A percentile compares a stretch with the other conserved stretches of the same genome.
phyloP scores from a whole-genome alignment of 352 stramenopile species.

The Globisporangium lucens region DNA sequence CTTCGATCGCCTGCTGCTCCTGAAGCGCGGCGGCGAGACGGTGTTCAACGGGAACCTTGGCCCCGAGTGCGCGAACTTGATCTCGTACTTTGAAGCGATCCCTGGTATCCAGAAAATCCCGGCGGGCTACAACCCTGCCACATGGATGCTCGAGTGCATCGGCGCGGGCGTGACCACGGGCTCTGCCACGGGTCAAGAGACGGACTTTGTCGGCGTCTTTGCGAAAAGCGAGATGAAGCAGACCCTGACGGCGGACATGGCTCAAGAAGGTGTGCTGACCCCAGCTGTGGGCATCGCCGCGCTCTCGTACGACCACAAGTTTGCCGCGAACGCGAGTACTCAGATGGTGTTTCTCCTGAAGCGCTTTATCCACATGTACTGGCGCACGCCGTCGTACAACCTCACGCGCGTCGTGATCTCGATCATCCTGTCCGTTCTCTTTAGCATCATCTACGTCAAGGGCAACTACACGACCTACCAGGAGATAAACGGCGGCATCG shows the following conservation, averaged over 20 bases:
- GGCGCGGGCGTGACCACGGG: constrained; percentile 36
- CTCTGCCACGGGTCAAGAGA: neutral
- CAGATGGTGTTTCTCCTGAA: constrained; percentile 18
- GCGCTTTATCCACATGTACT: constrained; percentile 26
- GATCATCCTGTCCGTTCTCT: constrained; percentile 51
- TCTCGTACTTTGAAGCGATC: constrained; percentile 28
- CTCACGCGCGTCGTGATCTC: constrained; percentile 21
- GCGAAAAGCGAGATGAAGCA: constrained; percentile 2
- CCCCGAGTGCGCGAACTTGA: constrained; percentile 15
- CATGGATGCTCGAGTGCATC: constrained; percentile 23
- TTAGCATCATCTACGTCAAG: constrained; percentile 48
- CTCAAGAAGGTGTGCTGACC: neutral
- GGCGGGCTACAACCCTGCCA: constrained; percentile 32
- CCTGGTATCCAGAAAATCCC: constrained; percentile 19
- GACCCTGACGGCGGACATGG: neutral
- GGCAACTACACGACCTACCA: constrained; percentile 22
- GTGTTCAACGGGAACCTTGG: constrained; percentile 37
- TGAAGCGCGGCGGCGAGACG: constrained; percentile 55
- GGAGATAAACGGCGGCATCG: constrained; percentile 28
- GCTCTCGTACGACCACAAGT: constrained; percentile 52
- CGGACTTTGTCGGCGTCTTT: constrained; percentile 2
- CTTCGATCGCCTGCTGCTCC: constrained; percentile 81
- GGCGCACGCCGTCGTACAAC: constrained; percentile 1
- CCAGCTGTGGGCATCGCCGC: constrained; percentile 16
- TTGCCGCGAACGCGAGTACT: neutral